Conservation (phyloP, 2,329 filamentous ascomycete species). For the Mollisiaceae sp. region DNA sequence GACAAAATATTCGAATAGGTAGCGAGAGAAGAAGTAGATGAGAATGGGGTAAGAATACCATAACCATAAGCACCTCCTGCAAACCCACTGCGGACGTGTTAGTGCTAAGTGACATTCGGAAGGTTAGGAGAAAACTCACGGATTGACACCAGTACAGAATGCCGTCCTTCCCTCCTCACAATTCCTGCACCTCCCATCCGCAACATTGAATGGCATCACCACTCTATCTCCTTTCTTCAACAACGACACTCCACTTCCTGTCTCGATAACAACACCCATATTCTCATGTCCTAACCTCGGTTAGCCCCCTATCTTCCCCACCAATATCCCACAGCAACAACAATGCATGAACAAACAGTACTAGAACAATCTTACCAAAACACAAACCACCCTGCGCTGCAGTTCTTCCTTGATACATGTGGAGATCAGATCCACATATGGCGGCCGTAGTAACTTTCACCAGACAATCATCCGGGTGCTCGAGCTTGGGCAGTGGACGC, state of each 20-base stretch:
- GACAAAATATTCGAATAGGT: background rate
- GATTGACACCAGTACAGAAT: constrained; percentile 73
- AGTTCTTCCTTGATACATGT: constrained; percentile 69
- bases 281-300: constrained; percentile 79
- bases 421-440: constrained; percentile 38
- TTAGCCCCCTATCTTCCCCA: constrained; percentile 65
- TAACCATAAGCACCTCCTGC: constrained; percentile 66
- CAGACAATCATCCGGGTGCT: constrained; percentile 53
- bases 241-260: constrained; percentile 69
- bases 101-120: background rate
- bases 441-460: constrained; percentile 51
- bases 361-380: constrained; percentile 51
- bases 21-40: too few relatives aligned
- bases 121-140: constrained; percentile 32
- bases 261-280: constrained; percentile 73
- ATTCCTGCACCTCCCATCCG: constrained; percentile 84
- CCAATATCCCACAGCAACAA: too few relatives aligned
- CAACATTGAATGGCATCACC: constrained; percentile 82
- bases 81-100: constrained; percentile 49
- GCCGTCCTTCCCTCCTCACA: constrained; percentile 79
- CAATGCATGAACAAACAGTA: background rate
- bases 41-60: constrained; percentile 8
- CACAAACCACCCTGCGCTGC: constrained; percentile 66
- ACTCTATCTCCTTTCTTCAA: constrained; percentile 78
- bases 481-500: constrained; percentile 59